These are phyloP conservation scores for Dryas integrifolia DNA, from an alignment of 331 rosid species.

Conservation along the genomic window DNA sequence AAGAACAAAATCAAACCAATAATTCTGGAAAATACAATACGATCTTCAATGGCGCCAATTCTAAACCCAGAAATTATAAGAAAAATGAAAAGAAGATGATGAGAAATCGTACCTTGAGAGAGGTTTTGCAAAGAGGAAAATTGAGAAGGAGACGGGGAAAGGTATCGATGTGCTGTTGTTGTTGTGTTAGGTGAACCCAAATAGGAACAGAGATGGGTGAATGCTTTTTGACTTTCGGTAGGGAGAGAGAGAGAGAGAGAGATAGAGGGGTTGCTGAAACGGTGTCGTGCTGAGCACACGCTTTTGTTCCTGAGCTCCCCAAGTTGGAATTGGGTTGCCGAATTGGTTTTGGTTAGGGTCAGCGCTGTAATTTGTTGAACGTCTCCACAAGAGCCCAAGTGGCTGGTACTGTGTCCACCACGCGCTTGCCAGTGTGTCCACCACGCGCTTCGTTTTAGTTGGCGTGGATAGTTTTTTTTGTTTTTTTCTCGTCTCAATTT, in stretches of 20 bases:
- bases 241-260: not conserved
- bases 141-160: not conserved
- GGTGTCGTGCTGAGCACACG: slow-evolving; percentile 39
- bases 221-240: slow-evolving; percentile 2
- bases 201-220: not conserved
- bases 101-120: slow-evolving; percentile 27
- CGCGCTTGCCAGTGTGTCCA: not conserved
- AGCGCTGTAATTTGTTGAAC: not conserved
- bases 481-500: not conserved
- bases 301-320: slow-evolving; percentile 8
- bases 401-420: not conserved
- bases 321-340: not conserved
- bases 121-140: not conserved
- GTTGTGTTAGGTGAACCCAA: slow-evolving; percentile 28
- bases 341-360: not conserved
- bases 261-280: slow-evolving; percentile 10
- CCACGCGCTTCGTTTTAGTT: not conserved
- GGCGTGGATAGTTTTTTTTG: not conserved
- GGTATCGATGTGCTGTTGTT: not conserved
- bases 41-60: not conserved
- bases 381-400: not conserved
- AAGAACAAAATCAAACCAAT: not conserved
- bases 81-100: not conserved
- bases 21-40: not conserved
- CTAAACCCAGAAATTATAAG: not conserved